Evolutionary conservation across 352 stramenopile genomes (phyloP), one percentile per base, ranked within the genome.

Genomic region (Phytophthora cactorum): DNA sequence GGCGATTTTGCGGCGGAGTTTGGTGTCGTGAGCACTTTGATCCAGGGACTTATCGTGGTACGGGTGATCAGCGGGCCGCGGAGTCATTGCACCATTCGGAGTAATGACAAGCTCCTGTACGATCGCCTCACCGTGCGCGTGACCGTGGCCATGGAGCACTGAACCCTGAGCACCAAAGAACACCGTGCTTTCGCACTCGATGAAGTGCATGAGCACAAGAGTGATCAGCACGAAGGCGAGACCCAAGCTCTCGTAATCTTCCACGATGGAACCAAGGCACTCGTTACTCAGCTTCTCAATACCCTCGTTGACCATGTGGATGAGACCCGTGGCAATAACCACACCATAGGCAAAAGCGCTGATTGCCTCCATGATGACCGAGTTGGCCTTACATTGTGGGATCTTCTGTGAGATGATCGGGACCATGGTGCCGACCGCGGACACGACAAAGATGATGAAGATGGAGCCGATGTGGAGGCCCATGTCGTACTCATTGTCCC

Each of bases 221-320:
- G 83, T 90, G 4, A 70, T 71, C n/a, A 92, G 53, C 34, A 92
- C 79, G 46, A 94, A 70, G 1, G 74, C 77, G 32, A 89, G 67
- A 5, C 79, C 81, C 6, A 89, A 70, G 22, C 74, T 75, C 27
- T 63, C 74, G 69, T 94, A 94, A 2, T 77, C 25, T 27, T 88
- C 74, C 2, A 86, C 77, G 15, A 91, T 49, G 0, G 60, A 15
- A 11, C 81, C 77, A 6, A 92, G 76, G 28, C 82, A 89, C 52
- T 79, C 74, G n/a, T 90, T 59, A 32, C 72, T 81, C 15, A 94
- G 67, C 52, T 75, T 84, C 50, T 86, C 79, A 25, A 85, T 65
- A 15, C 75, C 82, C 31, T 90, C 81, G 54, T 76, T 87, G 31
- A 90, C 68, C 74, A 92, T 89, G 74, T 94, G 86, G 57, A 94